Evolutionary conservation across 768 basidiomycete genomes (phyloP), one percentile per base, ranked within the genome.

Genomic region (Cantharellus cinnabarinus): DNA sequence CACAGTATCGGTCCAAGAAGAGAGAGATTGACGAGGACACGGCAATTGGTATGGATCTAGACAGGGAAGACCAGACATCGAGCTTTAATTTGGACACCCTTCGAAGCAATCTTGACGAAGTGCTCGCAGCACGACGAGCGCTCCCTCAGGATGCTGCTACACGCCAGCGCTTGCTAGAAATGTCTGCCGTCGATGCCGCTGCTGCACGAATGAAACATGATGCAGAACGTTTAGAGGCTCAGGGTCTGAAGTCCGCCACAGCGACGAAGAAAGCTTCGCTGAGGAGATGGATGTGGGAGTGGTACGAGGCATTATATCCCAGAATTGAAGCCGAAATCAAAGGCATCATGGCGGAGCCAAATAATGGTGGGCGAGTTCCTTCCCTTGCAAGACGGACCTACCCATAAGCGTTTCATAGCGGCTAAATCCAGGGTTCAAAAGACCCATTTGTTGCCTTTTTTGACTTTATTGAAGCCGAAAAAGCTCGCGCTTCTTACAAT

Each of bases 401-500:
- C 5, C 41, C 3, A 42, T 58, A 3, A 54, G 3, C 41, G 34
- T 4, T 4, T 2, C 15, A 65, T 66, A 10, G 14, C 34, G 35
- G 53, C 2, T 34, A 55, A 29, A 29, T 48, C 44, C 44, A 48
- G 44, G 44, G 44, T 48, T 10, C 44, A 29, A 10, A 10, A 48
- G 29, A 48, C 39, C 56, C 41, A 14, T 42, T 37, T 35, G 67
- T 91, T 34, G 72, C 75, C 2, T 4, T 93, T 89, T 72, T 72
- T 95, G 15, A 72, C 75, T 3, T 77, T 93, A 2, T 74, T 97
- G 35, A 76, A 79, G 15, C 74, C 85, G 0, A 80, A 87, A 57
- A 85, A 82, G 62, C 76, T 97, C 4, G 90, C 89, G 0, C 73
- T 94, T 15, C 80, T 98, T 65, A 85, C 87, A 5, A 89, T 97